Conservation (phyloP, 2,329 filamentous ascomycete genomes). For the Verticillium klebahnii region DNA sequence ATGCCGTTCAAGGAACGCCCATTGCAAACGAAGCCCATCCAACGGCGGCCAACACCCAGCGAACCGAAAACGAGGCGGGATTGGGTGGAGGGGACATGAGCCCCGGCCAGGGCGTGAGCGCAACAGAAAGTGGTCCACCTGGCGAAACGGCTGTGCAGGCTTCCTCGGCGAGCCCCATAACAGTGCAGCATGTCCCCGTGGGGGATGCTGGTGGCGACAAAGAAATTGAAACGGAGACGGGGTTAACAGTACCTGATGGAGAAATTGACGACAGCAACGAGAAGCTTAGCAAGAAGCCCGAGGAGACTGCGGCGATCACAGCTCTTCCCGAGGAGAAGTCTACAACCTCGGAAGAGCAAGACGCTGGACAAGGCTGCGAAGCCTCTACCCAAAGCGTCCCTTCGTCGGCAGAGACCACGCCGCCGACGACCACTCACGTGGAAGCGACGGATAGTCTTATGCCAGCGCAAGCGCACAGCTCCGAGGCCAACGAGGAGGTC, state of each 20-base stretch:
- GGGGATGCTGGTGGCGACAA: not conserved
- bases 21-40: not conserved
- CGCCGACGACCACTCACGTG: not conserved
- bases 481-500: not conserved
- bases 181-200: not conserved
- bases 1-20: not conserved
- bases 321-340: not conserved
- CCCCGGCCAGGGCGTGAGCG: not conserved
- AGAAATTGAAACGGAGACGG: conserved; percentile 6
- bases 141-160: not conserved
- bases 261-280: conserved; percentile 6
- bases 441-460: not conserved
- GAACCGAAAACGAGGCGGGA: not conserved
- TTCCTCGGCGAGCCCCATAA: not conserved
- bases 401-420: not conserved
- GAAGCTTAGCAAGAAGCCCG: not conserved
- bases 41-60: not conserved
- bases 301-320: not conserved
- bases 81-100: not conserved
- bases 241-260: conserved; percentile 14
- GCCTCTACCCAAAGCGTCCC: not conserved
- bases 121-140: not conserved
- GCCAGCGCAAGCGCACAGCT: not conserved
- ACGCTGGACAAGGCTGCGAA: not conserved
- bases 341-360: not conserved